Evolutionary conservation across 352 stramenopile genomes (phyloP).

Genomic region (Aphanomyces cochlioides): DNA sequence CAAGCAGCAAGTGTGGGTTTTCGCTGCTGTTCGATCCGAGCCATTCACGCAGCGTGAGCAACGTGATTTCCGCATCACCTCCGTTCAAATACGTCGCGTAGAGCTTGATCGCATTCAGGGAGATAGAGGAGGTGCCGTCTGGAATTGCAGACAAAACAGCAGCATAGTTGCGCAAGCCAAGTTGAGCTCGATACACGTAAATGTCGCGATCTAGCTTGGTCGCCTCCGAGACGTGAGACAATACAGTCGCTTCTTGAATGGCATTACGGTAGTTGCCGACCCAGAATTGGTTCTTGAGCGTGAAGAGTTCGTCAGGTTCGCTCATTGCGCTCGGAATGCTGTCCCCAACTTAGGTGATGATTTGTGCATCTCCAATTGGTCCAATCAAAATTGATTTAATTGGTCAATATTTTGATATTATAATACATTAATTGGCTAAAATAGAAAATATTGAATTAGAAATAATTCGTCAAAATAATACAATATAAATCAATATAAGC

Average conservation of each 20-base stretch:
- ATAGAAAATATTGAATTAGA: not conserved
- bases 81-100: conserved; percentile 79
- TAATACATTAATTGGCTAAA: conserved; percentile 4
- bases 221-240: conserved; percentile 79
- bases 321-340: conserved; percentile 49
- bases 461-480: not conserved
- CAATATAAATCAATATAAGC: too few relatives aligned
- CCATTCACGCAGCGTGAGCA: conserved; percentile 90
- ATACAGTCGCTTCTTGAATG: conserved; percentile 86
- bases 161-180: conserved; percentile 87
- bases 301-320: conserved; percentile 97
- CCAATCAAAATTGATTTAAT: conserved; percentile 3
- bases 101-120: conserved; percentile 81
- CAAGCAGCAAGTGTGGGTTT: conserved; percentile 90
- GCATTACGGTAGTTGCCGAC: conserved; percentile 95
- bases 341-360: not conserved
- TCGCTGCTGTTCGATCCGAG: conserved; percentile 73
- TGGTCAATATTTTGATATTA: conserved; percentile 4
- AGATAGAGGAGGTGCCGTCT: conserved; percentile 57
- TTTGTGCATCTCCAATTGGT: conserved; percentile 12
- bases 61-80: conserved; percentile 79
- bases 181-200: conserved; percentile 89
- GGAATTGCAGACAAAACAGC: conserved; percentile 87
- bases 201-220: conserved; percentile 92
- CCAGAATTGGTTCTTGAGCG: conserved; percentile 96